A percentile compares a stretch with the other conserved stretches of the same genome.
These are phyloP conservation scores for Phylloporus sp. DNA, from an alignment of 1,284 basidiomycete species.

Conservation along the genomic window DNA sequence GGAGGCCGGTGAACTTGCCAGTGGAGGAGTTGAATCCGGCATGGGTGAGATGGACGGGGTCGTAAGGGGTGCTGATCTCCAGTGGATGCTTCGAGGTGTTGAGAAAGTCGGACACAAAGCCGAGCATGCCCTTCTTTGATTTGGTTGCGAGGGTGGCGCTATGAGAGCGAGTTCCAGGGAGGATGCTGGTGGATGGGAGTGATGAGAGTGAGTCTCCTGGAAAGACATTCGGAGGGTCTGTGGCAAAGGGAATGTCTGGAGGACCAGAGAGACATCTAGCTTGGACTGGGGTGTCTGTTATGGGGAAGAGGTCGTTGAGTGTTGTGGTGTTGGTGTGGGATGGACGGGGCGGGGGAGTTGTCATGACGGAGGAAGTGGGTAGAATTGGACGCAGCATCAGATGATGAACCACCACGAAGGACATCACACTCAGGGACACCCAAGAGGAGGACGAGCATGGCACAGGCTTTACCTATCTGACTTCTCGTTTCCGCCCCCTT, in stretches of 20 bases:
- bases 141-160: slow-evolving; percentile 68
- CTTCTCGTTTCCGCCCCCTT: too few relatives aligned
- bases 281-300: too few relatives aligned
- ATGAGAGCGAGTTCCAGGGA: slow-evolving; percentile 54
- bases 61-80: slow-evolving; percentile 98
- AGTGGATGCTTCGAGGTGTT: slow-evolving; percentile 78
- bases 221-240: slow-evolving; percentile 49
- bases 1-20: slow-evolving; percentile 96
- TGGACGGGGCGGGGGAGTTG: too few relatives aligned
- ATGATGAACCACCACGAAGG: too few relatives aligned
- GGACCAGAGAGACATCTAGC: slow-evolving; percentile 57
- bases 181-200: slow-evolving; percentile 19
- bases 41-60: slow-evolving; percentile 99
- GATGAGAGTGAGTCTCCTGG: slow-evolving; percentile 25
- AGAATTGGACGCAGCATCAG: too few relatives aligned
- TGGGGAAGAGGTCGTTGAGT: too few relatives aligned
- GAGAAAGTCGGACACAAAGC: slow-evolving; percentile 83
- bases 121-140: slow-evolving; percentile 75
- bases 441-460: too few relatives aligned
- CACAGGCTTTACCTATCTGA: too few relatives aligned
- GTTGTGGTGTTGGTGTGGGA: too few relatives aligned
- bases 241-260: slow-evolving; percentile 44
- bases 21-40: slow-evolving; percentile 99
- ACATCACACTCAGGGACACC: too few relatives aligned
- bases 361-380: too few relatives aligned